phyloP scores from a whole-genome alignment of 2,329 filamentous ascomycete genomes.

The Colletotrichum salicis region DNA sequence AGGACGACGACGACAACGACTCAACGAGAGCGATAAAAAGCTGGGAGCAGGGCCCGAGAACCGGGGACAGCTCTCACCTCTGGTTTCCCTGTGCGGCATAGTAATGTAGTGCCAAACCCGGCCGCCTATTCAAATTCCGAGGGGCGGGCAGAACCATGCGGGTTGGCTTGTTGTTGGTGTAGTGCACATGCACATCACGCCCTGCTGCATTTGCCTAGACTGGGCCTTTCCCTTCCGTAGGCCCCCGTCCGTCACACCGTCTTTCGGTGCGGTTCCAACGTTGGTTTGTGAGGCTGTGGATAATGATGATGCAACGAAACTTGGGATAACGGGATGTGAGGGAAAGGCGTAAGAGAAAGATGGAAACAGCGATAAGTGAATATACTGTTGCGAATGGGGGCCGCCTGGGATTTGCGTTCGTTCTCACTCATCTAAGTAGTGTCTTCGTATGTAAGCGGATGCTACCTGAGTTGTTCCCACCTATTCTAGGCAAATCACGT shows the following conservation, averaged over 20 bases:
- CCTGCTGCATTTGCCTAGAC: not conserved
- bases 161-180: not conserved
- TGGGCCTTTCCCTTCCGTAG: not conserved
- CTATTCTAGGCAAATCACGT: slow-evolving; percentile 14
- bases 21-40: not conserved
- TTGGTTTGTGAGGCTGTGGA: not conserved
- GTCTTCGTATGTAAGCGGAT: not conserved
- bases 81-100: not conserved
- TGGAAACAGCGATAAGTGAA: too few species aligned
- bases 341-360: too few species aligned
- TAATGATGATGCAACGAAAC: not conserved
- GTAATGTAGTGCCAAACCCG: not conserved
- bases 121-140: not conserved
- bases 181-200: not conserved
- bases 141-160: not conserved
- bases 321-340: too few species aligned
- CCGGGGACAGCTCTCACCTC: not conserved
- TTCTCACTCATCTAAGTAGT: not conserved
- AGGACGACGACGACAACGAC: not conserved
- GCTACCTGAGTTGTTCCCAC: slow-evolving; percentile 17
- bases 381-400: too few species aligned
- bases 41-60: slow-evolving; percentile 14
- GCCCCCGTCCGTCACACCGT: slow-evolving; percentile 10
- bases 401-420: too few species aligned
- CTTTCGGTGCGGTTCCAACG: not conserved